Base-by-base conservation (phyloP, 148 eudicot genomes). In the Amaranthus cruentus region DNA sequence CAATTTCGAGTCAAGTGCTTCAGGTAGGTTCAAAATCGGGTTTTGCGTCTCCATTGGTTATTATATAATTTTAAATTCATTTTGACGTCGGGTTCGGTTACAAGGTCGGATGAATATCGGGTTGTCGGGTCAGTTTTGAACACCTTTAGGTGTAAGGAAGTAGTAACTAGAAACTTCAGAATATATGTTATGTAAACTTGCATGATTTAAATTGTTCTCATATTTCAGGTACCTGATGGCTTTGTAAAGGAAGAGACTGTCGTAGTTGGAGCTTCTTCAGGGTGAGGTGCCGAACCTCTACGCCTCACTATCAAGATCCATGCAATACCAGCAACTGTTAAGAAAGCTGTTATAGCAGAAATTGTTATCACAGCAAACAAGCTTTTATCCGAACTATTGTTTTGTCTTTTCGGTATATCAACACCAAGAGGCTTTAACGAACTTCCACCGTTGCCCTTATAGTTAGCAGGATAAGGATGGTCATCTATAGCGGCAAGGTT, bases 371-470 rank as follows among this genome's bases (percentile, higher is more conserved):
- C 86, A 61, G 76, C 75, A 46, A 84, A 72, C 75, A 75, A 51
- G 62, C 81, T 88, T 81, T 83, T 74, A 62, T 69, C 74, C 55
- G 71, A 50, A 48, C 80, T 69, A 43, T 76, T 82, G 74, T 80
- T 87, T 75, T 77, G 84, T 54, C 75, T 79, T 76, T 78, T 80
- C 4, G 95, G 84, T 47, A 92, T 72, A 50, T 85, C 86, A 55
- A 92, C 96, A 12, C 92, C 96, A 60, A 92, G 70, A 48, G 97
- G 99, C 74, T 90, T 90, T 48, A 83, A 59, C 61, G 82, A 78
- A 51, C 75, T 83, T 52, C 83, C 90, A 48, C 76, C 80, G 69
- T 82, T 78, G 10, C 38, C 83, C 48, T 82, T 79, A 21, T 50
- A 75, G 44, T 82, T 76, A 47, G 77, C 83, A 46, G 88, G 90